Base-by-base conservation (phyloP, 2,329 filamentous ascomycete genomes). In the Fusarium xylarioides region DNA sequence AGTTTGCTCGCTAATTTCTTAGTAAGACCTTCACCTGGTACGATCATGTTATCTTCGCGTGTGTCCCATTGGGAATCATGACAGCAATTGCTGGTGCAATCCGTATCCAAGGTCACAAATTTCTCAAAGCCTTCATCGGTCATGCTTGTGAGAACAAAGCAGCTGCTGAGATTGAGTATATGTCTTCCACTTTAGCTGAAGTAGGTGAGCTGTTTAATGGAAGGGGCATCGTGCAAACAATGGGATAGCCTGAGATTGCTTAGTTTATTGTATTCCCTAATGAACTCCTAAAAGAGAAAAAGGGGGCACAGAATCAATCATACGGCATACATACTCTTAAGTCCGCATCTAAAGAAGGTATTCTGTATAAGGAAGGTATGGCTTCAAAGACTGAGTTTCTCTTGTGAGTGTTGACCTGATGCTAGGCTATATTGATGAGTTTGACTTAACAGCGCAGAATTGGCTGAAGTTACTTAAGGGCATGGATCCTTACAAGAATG, bases 51-150 rank as follows among this genome's bases (percentile, higher is more conserved):
- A 63, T 54, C 3, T 47, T 65, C 15, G 35, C 63, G 2, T 54
- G 34, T 7, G 35, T 63, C 2, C 47, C 40, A 1, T 18, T 65
- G 3, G 57, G 57, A 0, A 65, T 47, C 1, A 47, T 63, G 6
- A 63, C 35, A 1, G 63, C 47, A 8, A 54, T 63, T 0, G 21
- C 63, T 0, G 47, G 63, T 1, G 63, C 63, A 0, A 42, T 65
- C 2, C 23, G 35, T 0, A 11, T 54, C 1, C 12, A 47, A 12
- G 57, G 57, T 0, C 8, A 2, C 9, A 12, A 21, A 1, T 11
- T 54, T 0, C 28, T 46, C 1, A 63, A 12, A 5, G 40, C 57
- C 0, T 34, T 32, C 0, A 63, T 65, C 1, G 35, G 63, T 0
- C 47, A 58, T 12, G 58, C 58, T 3, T 7, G 47, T 0, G 47